Conservation (phyloP, 495 filamentous ascomycete species). For the Penicillium arizonense region DNA sequence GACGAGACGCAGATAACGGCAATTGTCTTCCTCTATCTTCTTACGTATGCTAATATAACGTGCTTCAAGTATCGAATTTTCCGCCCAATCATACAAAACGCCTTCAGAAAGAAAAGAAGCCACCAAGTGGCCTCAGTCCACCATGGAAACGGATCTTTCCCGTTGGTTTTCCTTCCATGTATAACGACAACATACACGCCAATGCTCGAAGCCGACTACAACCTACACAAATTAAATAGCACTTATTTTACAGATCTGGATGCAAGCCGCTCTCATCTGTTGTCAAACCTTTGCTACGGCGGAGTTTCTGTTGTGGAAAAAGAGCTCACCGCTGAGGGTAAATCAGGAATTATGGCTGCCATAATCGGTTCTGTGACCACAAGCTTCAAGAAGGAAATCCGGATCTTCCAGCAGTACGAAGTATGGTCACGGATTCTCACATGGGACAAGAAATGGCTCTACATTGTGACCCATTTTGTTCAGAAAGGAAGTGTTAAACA, state of each 20-base stretch:
- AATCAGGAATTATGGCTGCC: slow-evolving; percentile 29
- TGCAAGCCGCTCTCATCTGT: slow-evolving; percentile 51
- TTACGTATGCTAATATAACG: too few species aligned
- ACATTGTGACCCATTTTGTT: slow-evolving; percentile 65
- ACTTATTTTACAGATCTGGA: slow-evolving; percentile 66
- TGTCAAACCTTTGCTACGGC: slow-evolving; percentile 45
- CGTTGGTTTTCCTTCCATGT: too few species aligned
- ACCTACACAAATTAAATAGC: slow-evolving; percentile 57
- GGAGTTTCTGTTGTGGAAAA: slow-evolving; percentile 38
- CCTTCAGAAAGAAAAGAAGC: too few species aligned
- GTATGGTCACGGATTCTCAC: slow-evolving; percentile 56
- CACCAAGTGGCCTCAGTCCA: too few species aligned
- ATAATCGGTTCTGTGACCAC: slow-evolving; percentile 54
- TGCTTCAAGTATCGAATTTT: too few species aligned
- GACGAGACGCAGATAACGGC: too few species aligned
- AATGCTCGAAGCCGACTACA: slow-evolving; percentile 47
- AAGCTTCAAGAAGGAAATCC: slow-evolving; percentile 54
- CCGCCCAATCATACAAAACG: too few species aligned
- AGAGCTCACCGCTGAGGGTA: slow-evolving; percentile 9
- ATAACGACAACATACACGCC: too few species aligned
- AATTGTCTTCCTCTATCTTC: too few species aligned
- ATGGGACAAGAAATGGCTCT: slow-evolving; percentile 73
- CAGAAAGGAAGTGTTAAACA: slow-evolving; percentile 43
- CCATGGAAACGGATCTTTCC: too few species aligned
- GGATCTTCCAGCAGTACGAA: slow-evolving; percentile 54